Evolutionary conservation across 75 land plant species (phyloP), one percentile per base, ranked within the genome.

Genomic region (Cupressus sempervirens): DNA sequence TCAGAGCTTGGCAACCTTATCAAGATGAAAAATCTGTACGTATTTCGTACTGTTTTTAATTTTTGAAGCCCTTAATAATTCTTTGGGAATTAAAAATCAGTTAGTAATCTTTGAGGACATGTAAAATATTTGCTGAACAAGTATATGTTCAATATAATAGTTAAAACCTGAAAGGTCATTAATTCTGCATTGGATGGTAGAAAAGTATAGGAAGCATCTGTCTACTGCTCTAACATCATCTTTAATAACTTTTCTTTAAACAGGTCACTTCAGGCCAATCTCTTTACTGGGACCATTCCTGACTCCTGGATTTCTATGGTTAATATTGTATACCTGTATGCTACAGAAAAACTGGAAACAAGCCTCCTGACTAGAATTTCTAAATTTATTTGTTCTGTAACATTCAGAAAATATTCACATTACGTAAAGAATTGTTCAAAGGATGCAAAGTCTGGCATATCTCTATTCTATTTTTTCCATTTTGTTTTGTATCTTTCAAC

Each of bases 1-100:
- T 29, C 50, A 43, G 30, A 77, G 30, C 43, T 77, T 26, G 81
- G 50, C 29, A 77, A 30, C 23, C 29, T 77, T 29, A 46, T 43
- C 48, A 77, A 43, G 48, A 43, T 77, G 50, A 77, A 43, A 77
- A 77, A 77, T 77, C 81, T 77, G 81, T 77, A 77, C n/a, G 30
- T 46, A 0, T 77, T 76, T 77, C 81, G 23, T 43, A 11, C 43
- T 43, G 7, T 8, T 26, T 23, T 75, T 75, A 20, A 75, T 38
- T 7, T 75, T 38, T 7, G 41, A 20, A 75, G 36, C 23, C 23
- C 77, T 36, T 75, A 36, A 36, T 36, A 36, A 75, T 14, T 20
- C 40, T 18, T 15, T 77, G 23, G 26, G 5, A 26, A 40, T 26
- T 36, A 7, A 26, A 13, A 41, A 26, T 29, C 26, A 29, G 26